A percentile compares a stretch with the other conserved stretches of the same genome.
Evolutionary conservation across 129 eudicot species (phyloP).

Genomic region (Apium graveolens): DNA sequence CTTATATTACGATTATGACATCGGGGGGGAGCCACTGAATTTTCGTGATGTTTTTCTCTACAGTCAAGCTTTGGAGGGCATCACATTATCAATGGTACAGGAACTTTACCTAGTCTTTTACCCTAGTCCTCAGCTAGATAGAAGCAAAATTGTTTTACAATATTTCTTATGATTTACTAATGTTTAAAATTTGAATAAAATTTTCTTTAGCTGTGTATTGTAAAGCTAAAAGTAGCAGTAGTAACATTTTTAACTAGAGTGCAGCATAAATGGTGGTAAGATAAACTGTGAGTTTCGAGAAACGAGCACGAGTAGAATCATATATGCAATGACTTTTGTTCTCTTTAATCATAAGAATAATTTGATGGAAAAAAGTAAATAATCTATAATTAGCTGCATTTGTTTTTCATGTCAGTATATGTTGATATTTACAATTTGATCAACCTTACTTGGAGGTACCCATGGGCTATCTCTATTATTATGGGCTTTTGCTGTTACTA

Average conservation of each 20-base stretch:
- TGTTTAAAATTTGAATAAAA: background rate
- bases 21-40: constrained; percentile 85
- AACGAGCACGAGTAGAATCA: background rate
- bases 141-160: constrained; percentile 1
- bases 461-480: background rate
- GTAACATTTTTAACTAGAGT: background rate
- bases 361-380: background rate
- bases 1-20: constrained; percentile 65
- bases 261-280: background rate
- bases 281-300: background rate
- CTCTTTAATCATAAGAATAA: background rate
- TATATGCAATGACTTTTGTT: background rate
- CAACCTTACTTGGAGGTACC: background rate
- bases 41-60: constrained; percentile 84
- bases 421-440: background rate
- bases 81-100: constrained; percentile 69
- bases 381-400: background rate
- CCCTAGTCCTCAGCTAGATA: background rate
- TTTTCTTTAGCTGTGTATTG: background rate
- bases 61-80: constrained; percentile 96
- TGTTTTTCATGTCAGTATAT: background rate
- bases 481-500: constrained; percentile 4
- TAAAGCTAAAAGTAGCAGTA: background rate
- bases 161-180: background rate
- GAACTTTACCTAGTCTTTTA: background rate